A percentile compares a stretch with the other conserved stretches of the same genome.
phyloP scores from a whole-genome alignment of 2,329 filamentous ascomycete species.

The Monilinia aucupariae region DNA sequence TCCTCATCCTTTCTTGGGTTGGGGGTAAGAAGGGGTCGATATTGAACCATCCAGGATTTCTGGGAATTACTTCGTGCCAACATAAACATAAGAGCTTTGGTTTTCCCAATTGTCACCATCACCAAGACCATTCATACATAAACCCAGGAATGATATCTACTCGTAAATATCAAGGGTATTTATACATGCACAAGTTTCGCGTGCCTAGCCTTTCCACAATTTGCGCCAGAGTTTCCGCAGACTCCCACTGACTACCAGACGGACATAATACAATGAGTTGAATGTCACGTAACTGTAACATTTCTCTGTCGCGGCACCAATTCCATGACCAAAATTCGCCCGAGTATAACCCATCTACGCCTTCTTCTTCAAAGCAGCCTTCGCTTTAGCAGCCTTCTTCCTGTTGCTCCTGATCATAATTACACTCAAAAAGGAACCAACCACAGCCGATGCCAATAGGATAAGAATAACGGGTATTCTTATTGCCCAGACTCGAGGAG shows the following conservation, averaged over 20 bases:
- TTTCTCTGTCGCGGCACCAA: background rate
- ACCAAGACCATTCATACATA: background rate
- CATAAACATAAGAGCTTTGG: background rate
- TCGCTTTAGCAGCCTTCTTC: conserved; percentile 94
- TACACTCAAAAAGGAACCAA: conserved; percentile 90
- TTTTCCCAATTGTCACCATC: background rate
- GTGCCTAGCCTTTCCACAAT: background rate
- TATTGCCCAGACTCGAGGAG: conserved; percentile 96
- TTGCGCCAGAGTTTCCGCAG: conserved; percentile 6
- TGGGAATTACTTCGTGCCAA: background rate
- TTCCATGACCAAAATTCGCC: background rate
- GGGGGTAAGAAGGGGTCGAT: background rate
- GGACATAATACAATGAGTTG: background rate
- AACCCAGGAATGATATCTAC: background rate
- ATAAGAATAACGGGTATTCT: conserved; percentile 96
- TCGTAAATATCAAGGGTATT: background rate
- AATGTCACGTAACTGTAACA: background rate
- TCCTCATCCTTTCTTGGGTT: background rate
- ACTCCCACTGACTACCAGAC: background rate
- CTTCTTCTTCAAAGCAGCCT: conserved; percentile 83
- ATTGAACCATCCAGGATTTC: background rate
- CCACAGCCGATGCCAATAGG: conserved; percentile 83
- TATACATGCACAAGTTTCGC: background rate
- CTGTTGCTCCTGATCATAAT: conserved; percentile 99
- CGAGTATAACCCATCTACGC: conserved; percentile 45